phyloP scores from a whole-genome alignment of 257 asterid species.

The Scutellaria galericulata region DNA sequence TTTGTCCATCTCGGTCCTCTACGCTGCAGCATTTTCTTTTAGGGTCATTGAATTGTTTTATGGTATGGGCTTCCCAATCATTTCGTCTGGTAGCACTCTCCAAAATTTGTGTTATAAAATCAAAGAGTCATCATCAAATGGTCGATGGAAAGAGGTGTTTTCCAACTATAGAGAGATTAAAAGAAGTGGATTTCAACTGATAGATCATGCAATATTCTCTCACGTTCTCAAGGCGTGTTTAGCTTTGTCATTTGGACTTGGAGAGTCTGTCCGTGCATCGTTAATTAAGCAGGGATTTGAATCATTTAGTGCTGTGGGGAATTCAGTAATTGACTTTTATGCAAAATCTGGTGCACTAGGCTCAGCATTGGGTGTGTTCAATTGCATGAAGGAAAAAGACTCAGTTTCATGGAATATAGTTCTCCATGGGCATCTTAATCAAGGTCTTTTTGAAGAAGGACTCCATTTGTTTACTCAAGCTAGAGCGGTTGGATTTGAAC shows the following conservation, averaged over 20 bases:
- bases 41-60: slow-evolving; percentile 21
- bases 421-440: slow-evolving; percentile 61
- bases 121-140: slow-evolving; percentile 49
- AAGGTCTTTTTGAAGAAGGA: slow-evolving; percentile 53
- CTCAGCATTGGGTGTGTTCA: slow-evolving; percentile 55
- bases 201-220: slow-evolving; percentile 64
- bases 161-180: slow-evolving; percentile 49
- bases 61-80: slow-evolving; percentile 47
- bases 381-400: slow-evolving; percentile 54
- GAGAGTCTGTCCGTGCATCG: slow-evolving; percentile 65
- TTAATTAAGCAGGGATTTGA: slow-evolving; percentile 68
- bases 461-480: slow-evolving; percentile 57
- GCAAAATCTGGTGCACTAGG: slow-evolving; percentile 60
- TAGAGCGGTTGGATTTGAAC: slow-evolving; percentile 58
- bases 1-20: slow-evolving; percentile 11
- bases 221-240: slow-evolving; percentile 70
- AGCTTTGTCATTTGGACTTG: slow-evolving; percentile 47
- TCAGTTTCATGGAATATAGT: slow-evolving; percentile 89
- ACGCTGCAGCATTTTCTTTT: neutral
- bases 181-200: slow-evolving; percentile 44
- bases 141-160: slow-evolving; percentile 65
- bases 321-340: slow-evolving; percentile 77
- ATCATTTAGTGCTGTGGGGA: slow-evolving; percentile 59
- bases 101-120: slow-evolving; percentile 48
- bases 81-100: slow-evolving; percentile 42